A percentile compares a stretch with the other conserved stretches of the same genome.
Conservation (phyloP, 2,329 filamentous ascomycete species). For the Paracoccidioides lutzii region DNA sequence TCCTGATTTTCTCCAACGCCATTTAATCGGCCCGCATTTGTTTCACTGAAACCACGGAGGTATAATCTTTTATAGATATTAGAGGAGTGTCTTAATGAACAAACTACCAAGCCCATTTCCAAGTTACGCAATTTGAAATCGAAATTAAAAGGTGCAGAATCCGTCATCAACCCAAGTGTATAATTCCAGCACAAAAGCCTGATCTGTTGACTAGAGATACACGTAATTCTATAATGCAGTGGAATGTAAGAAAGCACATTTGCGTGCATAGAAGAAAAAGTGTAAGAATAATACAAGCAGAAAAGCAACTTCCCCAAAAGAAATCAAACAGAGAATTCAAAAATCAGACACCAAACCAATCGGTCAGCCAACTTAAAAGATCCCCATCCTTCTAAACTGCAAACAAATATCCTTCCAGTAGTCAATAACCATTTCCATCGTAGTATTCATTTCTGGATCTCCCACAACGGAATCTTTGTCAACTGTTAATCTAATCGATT, state of each 20-base stretch:
- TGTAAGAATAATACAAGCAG: background rate
- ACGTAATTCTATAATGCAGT: background rate
- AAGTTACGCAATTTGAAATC: no score
- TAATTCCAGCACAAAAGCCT: background rate
- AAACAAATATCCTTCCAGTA: conserved; percentile 25
- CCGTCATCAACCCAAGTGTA: background rate
- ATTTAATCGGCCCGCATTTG: no score
- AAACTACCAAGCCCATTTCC: no score
- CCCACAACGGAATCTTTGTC: conserved; percentile 7
- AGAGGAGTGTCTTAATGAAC: no score
- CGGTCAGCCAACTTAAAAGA: conserved; percentile 4
- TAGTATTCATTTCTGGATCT: conserved; percentile 17
- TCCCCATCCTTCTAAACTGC: conserved; percentile 21
- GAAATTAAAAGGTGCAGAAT: background rate
- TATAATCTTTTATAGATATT: no score
- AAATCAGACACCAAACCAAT: background rate
- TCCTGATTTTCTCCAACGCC: no score
- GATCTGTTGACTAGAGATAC: background rate
- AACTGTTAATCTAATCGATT: conserved; percentile 5
- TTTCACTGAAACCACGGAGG: no score
- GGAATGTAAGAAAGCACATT: background rate
- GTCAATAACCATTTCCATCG: conserved; percentile 23
- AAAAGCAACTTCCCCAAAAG: background rate
- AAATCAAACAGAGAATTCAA: background rate
- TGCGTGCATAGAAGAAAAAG: background rate